Conservation (phyloP, 2,329 filamentous ascomycete genomes). For the Colletotrichum sp. region DNA sequence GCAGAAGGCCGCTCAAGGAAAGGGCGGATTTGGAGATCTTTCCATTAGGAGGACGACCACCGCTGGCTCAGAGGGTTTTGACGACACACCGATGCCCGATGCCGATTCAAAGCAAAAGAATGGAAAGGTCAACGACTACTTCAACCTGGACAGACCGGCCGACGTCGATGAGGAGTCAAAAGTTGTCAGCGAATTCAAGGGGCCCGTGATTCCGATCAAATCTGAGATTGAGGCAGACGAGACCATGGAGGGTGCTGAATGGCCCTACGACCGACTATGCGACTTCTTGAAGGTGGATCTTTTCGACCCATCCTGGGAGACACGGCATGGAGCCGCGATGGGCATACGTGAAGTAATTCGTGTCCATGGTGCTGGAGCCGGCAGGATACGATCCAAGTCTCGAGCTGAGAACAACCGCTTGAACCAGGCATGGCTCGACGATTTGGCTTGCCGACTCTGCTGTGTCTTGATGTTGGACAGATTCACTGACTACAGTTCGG, state of each 20-base stretch:
- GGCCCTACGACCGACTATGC: constrained; percentile 93
- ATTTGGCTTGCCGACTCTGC: constrained; percentile 91
- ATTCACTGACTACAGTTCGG: constrained; percentile 97
- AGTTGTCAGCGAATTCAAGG: constrained; percentile 95
- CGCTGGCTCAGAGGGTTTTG: constrained; percentile 65
- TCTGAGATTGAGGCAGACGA: constrained; percentile 83
- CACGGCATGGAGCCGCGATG: constrained; percentile 94
- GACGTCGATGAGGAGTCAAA: constrained; percentile 89
- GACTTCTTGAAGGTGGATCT: constrained; percentile 94
- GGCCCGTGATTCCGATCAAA: constrained; percentile 79
- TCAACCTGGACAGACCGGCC: constrained; percentile 80
- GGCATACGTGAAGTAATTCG: constrained; percentile 89
- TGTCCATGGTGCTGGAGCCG: constrained; percentile 89
- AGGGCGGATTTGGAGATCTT: constrained; percentile 88
- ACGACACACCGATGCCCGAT: constrained; percentile 62
- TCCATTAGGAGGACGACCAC: constrained; percentile 69
- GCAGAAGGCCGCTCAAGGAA: constrained; percentile 84
- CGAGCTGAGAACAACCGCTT: constrained; percentile 76
- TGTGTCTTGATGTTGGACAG: constrained; percentile 97
- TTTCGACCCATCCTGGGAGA: constrained; percentile 94
- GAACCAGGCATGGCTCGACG: constrained; percentile 89
- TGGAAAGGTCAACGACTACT: constrained; percentile 80
- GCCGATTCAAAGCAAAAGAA: constrained; percentile 60
- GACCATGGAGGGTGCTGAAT: constrained; percentile 79
- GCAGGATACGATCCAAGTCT: constrained; percentile 73